These are phyloP conservation scores for Cercophora scortea DNA, from an alignment of 495 filamentous ascomycete species.

Conservation along the genomic window DNA sequence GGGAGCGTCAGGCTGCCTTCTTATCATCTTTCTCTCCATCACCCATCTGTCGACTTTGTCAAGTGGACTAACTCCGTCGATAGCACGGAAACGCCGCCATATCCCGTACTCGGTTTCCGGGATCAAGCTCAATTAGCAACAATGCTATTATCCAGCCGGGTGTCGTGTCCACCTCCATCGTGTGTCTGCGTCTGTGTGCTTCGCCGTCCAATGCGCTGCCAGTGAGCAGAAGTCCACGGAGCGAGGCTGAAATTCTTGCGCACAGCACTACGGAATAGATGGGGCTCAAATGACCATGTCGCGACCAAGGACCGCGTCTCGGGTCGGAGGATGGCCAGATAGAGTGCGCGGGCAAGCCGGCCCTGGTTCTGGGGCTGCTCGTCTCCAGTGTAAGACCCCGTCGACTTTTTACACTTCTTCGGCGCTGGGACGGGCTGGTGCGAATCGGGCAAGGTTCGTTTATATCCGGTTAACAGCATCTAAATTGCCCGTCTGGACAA, in stretches of 20 bases:
- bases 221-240: background rate
- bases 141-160: slow-evolving; percentile 2
- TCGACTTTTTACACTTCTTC: slow-evolving; percentile 11
- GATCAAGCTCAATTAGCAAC: too few relatives aligned
- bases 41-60: too few relatives aligned
- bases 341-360: background rate
- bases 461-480: background rate
- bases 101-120: background rate
- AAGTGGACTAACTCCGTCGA: too few relatives aligned
- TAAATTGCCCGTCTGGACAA: too few relatives aligned
- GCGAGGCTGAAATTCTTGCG: background rate
- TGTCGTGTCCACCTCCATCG: background rate
- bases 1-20: too few relatives aligned
- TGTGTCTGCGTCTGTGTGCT: background rate
- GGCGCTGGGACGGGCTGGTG: background rate
- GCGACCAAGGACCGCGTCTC: background rate
- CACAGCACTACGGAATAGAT: background rate
- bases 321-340: slow-evolving; percentile 1
- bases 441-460: background rate
- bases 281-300: background rate
- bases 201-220: background rate
- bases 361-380: too few relatives aligned
- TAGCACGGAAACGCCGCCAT: background rate
- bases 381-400: background rate
- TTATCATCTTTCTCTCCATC: too few relatives aligned